Conservation (phyloP, 495 filamentous ascomycete genomes). For the Penicillium malachiteum region DNA sequence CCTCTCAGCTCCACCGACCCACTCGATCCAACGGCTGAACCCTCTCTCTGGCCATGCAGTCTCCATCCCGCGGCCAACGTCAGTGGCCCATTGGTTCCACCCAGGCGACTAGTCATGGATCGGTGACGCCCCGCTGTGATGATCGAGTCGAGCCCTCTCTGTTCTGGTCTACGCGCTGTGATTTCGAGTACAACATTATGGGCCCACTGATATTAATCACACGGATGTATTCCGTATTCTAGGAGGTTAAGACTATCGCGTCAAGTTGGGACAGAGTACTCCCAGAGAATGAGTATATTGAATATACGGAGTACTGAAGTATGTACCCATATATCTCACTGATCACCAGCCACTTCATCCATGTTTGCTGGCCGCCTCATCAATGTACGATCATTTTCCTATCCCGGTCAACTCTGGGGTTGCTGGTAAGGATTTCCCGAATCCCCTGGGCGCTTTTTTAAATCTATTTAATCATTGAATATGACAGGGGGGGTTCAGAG, state of each 20-base stretch:
- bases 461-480: too few species aligned
- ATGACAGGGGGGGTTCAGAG: too few species aligned
- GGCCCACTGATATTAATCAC: not conserved
- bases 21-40: constrained; percentile 34
- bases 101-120: constrained; percentile 27
- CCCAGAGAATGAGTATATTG: not conserved
- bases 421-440: too few species aligned
- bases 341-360: not conserved
- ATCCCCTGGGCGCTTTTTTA: too few species aligned
- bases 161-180: constrained; percentile 6
- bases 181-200: not conserved
- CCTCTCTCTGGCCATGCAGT: constrained; percentile 13
- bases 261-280: too few species aligned
- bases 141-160: constrained; percentile 30
- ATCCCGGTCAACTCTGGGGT: constrained; percentile 18
- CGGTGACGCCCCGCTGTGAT: constrained; percentile 30
- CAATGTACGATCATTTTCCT: constrained; percentile 17
- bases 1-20: constrained; percentile 17
- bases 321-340: not conserved
- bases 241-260: too few species aligned
- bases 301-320: not conserved
- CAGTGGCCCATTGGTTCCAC: constrained; percentile 25
- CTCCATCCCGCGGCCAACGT: constrained; percentile 18
- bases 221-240: not conserved
- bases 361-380: constrained; percentile 12